Percentiles rank a stretch among this genome's conserved stretches.
phyloP scores from a whole-genome alignment of 2,329 filamentous ascomycete genomes.

The Alternaria gansuensis region DNA sequence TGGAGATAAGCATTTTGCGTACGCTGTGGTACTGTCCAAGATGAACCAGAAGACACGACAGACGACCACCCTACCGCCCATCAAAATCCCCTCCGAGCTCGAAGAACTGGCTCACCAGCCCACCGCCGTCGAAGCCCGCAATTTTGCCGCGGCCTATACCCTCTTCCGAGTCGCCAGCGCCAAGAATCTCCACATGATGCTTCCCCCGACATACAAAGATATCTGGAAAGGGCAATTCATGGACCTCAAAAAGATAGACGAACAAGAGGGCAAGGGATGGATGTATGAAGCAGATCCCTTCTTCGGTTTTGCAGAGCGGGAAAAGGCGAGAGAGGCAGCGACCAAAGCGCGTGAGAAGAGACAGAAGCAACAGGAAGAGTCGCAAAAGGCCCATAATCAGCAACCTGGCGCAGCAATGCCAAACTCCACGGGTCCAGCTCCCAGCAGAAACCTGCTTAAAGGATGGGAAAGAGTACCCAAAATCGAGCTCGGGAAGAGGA shows the following conservation, averaged over 20 bases:
- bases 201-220: slow-evolving; percentile 88
- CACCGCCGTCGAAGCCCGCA: slow-evolving; percentile 86
- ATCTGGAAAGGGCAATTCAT: slow-evolving; percentile 91
- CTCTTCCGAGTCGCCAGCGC: slow-evolving; percentile 93
- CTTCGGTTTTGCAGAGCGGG: slow-evolving; percentile 77
- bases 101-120: slow-evolving; percentile 78
- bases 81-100: slow-evolving; percentile 79
- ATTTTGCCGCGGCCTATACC: slow-evolving; percentile 91
- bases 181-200: slow-evolving; percentile 93
- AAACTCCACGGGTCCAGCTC: slow-evolving; percentile 39
- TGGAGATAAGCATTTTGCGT: slow-evolving; percentile 79
- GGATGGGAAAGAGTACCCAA: slow-evolving; percentile 87
- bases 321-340: slow-evolving; percentile 76
- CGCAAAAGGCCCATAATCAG: slow-evolving; percentile 69
- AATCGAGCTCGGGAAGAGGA: slow-evolving; percentile 89
- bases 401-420: slow-evolving; percentile 47
- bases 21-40: slow-evolving; percentile 75
- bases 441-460: slow-evolving; percentile 63
- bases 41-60: slow-evolving; percentile 85
- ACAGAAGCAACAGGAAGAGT: slow-evolving; percentile 62
- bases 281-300: slow-evolving; percentile 98
- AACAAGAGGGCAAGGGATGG: slow-evolving; percentile 80
- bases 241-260: slow-evolving; percentile 80
- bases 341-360: slow-evolving; percentile 81
- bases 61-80: slow-evolving; percentile 76